Percentiles rank a stretch among this genome's conserved stretches.
Evolutionary conservation across 805 yeast species (phyloP).

Genomic region (Clavispora fructus): DNA sequence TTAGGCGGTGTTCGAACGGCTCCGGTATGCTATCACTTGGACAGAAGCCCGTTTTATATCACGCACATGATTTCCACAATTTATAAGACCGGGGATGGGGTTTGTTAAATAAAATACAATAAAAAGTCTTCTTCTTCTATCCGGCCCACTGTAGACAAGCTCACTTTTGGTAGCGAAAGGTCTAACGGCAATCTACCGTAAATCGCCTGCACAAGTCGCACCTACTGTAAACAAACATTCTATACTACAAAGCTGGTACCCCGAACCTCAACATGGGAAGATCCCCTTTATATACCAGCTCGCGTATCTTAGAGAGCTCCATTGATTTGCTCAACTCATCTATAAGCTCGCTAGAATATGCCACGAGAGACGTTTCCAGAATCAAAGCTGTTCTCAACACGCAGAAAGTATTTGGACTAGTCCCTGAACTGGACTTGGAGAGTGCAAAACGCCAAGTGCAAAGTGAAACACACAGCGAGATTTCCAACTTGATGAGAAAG

Average conservation of each 20-base stretch:
- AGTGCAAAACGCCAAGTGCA: conserved; percentile 35
- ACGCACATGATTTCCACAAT: no score
- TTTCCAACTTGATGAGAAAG: conserved; percentile 24
- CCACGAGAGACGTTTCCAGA: conserved; percentile 37
- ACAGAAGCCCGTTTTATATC: no score
- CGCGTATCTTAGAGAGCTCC: conserved; percentile 16
- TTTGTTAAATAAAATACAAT: no score
- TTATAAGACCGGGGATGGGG: no score
- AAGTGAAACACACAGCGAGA: conserved; percentile 38
- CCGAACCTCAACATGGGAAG: not conserved
- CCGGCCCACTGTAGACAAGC: no score
- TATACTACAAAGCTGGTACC: no score
- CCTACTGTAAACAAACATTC: not conserved
- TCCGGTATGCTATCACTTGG: no score
- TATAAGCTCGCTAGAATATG: conserved; percentile 25
- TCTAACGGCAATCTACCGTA: not conserved
- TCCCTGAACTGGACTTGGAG: conserved; percentile 44
- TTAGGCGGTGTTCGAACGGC: no score
- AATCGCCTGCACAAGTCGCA: not conserved
- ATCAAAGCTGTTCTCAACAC: conserved; percentile 38
- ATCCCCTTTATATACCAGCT: conserved; percentile 2
- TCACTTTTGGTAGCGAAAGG: no score
- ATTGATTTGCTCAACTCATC: conserved; percentile 29
- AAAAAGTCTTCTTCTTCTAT: no score
- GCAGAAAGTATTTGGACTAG: conserved; percentile 44